Base-by-base conservation (phyloP, 805 yeast species). In the Saccharomycopsis olivae region DNA sequence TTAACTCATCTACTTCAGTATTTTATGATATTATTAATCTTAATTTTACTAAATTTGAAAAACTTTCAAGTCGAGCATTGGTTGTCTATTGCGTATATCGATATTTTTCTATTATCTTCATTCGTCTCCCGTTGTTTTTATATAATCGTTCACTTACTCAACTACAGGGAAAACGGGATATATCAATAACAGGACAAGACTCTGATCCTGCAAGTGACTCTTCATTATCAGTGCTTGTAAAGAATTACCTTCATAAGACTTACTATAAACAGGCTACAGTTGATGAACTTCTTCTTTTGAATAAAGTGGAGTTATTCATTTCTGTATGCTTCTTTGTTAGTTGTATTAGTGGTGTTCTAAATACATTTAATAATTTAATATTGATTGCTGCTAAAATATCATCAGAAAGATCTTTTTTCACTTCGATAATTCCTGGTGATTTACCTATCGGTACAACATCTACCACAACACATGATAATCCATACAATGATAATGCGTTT, bases 301-400 rank as follows among this genome's bases (percentile, higher is more conserved):
- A 33, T 18, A 40, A 32, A 10, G 33, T 43, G 5, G 47, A 43
- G 21, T 16, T 43, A 4, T n/a, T 37, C 14, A 35, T 43, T 14
- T 35, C 44, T 13, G 14, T 40, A 2, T 29, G 29, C n/a, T 43
- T 43, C 19, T 43, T 43, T 29, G n/a, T 40, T 17, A 40, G 34
- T 15, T 43, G 47, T 21, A 32, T 43, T 30, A 38, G 35, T 5
- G 47, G 47, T 4, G 44, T 40, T 4, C 19, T 39, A 18, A 43
- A 29, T 18, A 36, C 44, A 4, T 40, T 43, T 21, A 40, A 43
- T 24, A 35, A 36, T 29, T 24, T 36, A 15, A 36, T 43, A 17
- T 19, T 40, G 3, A 36, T 43, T 5, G 21, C 30, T 17, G 23
- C 41, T 5, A 43, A 36, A 17, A 19, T 38, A 4, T 37, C 38